Percentiles rank a stretch among this genome's conserved stretches.
Conservation (phyloP, 2,329 filamentous ascomycete genomes). For the Colletotrichum filicis region DNA sequence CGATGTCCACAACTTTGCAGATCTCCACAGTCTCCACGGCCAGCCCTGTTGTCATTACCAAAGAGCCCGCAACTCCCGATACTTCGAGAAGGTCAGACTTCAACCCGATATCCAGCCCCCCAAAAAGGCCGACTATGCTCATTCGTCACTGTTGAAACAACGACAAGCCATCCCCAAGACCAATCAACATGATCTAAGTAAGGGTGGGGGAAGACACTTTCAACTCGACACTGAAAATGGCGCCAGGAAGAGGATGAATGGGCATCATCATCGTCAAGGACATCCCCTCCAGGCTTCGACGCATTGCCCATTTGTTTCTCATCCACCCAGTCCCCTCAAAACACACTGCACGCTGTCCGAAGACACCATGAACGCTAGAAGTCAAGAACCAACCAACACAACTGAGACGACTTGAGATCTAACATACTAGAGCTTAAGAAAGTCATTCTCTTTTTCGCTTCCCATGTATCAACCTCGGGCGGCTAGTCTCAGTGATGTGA, state of each 20-base stretch:
- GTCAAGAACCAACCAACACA: background rate
- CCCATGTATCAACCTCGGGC: background rate
- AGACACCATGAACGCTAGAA: background rate
- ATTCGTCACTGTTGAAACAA: background rate
- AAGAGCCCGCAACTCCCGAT: background rate
- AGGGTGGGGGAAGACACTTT: background rate
- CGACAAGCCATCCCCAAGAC: background rate
- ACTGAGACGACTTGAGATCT: background rate
- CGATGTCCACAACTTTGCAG: too few species aligned
- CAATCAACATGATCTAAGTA: background rate
- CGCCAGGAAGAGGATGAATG: background rate
- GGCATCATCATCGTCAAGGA: conserved; percentile 18
- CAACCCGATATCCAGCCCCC: background rate
- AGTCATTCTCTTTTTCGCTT: background rate
- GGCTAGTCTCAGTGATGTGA: background rate
- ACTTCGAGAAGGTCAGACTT: background rate
- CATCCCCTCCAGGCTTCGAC: background rate
- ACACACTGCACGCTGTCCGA: background rate
- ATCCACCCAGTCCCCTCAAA: background rate
- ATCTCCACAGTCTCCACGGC: too few species aligned
- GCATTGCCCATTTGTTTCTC: background rate
- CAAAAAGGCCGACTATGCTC: background rate
- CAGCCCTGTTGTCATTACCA: background rate
- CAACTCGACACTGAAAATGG: background rate
- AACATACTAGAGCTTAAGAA: background rate